Evolutionary conservation across 305 asterid species (phyloP).

Genomic region (Fraxinus dipetala): DNA sequence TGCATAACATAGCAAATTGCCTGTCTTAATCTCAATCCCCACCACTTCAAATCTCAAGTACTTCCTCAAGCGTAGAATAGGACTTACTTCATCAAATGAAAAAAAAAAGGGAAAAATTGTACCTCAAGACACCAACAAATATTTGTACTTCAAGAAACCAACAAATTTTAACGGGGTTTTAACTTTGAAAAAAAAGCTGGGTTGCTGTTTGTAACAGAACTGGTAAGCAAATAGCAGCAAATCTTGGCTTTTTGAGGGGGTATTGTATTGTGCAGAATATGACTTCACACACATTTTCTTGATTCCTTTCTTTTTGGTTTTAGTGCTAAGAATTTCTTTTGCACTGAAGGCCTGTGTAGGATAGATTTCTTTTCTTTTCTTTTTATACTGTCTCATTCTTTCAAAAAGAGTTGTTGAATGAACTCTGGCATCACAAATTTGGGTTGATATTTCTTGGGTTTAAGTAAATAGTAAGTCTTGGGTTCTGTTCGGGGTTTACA

Average conservation of each 20-base stretch:
- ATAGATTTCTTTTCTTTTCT: constrained; percentile 1
- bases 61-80: background rate
- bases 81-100: background rate
- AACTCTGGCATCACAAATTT: background rate
- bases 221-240: constrained; percentile 43
- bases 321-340: constrained; percentile 19
- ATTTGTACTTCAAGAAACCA: background rate
- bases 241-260: constrained; percentile 34
- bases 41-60: constrained; percentile 17
- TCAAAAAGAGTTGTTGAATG: constrained; percentile 15
- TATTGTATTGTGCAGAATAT: constrained; percentile 18
- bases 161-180: constrained; percentile 13
- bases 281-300: constrained; percentile 18
- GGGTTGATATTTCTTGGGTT: background rate
- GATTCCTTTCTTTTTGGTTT: constrained; percentile 30
- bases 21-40: constrained; percentile 23
- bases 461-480: constrained; percentile 25
- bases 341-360: constrained; percentile 29
- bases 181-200: constrained; percentile 29
- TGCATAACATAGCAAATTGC: constrained; percentile 31
- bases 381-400: constrained; percentile 6
- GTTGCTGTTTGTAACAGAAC: constrained; percentile 43
- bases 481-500: constrained; percentile 31
- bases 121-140: background rate
- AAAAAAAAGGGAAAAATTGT: background rate